phyloP scores from a whole-genome alignment of 2,329 filamentous ascomycete genomes.

The Neonectria magnoliae region DNA sequence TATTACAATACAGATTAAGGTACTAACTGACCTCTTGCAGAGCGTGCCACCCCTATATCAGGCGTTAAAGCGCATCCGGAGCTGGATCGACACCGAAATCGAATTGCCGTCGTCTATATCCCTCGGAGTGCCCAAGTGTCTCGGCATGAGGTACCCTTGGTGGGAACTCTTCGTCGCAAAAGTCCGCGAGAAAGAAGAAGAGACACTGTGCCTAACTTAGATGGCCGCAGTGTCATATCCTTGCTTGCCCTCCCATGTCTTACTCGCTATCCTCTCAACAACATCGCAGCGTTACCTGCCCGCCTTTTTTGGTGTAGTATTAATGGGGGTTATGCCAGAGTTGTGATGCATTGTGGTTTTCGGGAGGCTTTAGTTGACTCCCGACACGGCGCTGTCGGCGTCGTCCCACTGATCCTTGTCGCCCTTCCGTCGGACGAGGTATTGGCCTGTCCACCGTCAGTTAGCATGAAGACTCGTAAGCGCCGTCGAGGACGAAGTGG shows the following conservation, averaged over 20 bases:
- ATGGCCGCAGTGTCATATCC: slow-evolving; percentile 28
- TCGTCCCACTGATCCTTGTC: slow-evolving; percentile 47
- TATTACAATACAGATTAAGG: slow-evolving; percentile 34
- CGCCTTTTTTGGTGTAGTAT: slow-evolving; percentile 39
- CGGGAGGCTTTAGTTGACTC: slow-evolving; percentile 35
- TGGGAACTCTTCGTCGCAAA: slow-evolving; percentile 52
- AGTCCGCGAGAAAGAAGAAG: slow-evolving; percentile 45
- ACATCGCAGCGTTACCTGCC: slow-evolving; percentile 39
- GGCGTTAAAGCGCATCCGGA: slow-evolving; percentile 48
- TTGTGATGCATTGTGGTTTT: slow-evolving; percentile 18
- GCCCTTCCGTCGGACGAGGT: slow-evolving; percentile 48
- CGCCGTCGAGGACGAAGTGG: background rate
- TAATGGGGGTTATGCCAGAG: slow-evolving; percentile 26
- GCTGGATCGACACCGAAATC: slow-evolving; percentile 47
- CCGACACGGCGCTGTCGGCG: slow-evolving; percentile 51
- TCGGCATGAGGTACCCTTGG: slow-evolving; percentile 49
- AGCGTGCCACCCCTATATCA: slow-evolving; percentile 53
- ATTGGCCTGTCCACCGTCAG: slow-evolving; percentile 45
- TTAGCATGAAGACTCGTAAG: slow-evolving; percentile 33
- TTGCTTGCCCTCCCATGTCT: slow-evolving; percentile 15
- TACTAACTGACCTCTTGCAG: slow-evolving; percentile 40
- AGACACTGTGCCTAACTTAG: slow-evolving; percentile 53
- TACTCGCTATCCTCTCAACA: slow-evolving; percentile 29
- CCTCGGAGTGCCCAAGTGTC: slow-evolving; percentile 30
- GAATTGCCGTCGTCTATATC: slow-evolving; percentile 25